These are phyloP conservation scores for Letharia columbiana DNA, from an alignment of 495 filamentous ascomycete genomes.

Conservation along the genomic window DNA sequence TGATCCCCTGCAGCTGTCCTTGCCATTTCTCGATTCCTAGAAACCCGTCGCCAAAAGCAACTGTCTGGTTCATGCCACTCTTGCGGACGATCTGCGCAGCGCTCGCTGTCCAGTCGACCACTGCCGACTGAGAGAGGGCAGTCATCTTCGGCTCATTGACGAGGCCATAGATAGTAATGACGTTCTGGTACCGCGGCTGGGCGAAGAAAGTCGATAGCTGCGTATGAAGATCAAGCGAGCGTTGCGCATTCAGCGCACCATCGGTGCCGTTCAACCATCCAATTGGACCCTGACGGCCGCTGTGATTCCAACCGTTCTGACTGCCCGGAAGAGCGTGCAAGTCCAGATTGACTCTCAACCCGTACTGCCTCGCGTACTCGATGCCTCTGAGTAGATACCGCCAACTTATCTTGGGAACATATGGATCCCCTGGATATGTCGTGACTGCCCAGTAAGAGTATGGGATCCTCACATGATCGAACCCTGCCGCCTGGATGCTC, in stretches of 20 bases:
- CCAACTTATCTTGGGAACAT: constrained; percentile 81
- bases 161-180: constrained; percentile 76
- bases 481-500: constrained; percentile 76
- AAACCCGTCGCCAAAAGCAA: constrained; percentile 80
- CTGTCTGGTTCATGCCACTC: constrained; percentile 57
- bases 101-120: constrained; percentile 60
- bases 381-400: constrained; percentile 88
- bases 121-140: constrained; percentile 44
- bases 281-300: constrained; percentile 61
- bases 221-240: constrained; percentile 74
- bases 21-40: constrained; percentile 74
- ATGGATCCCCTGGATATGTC: constrained; percentile 80
- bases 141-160: constrained; percentile 84
- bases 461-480: constrained; percentile 93
- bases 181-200: constrained; percentile 74
- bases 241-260: constrained; percentile 52
- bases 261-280: constrained; percentile 72
- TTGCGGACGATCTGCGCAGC: constrained; percentile 57
- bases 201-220: constrained; percentile 76
- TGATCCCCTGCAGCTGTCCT: constrained; percentile 47
- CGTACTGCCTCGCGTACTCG: constrained; percentile 89
- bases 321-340: constrained; percentile 78
- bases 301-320: constrained; percentile 89
- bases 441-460: constrained; percentile 93
- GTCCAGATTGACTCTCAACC: constrained; percentile 89